Conservation (phyloP, 2,329 filamentous ascomycete genomes). For the Colletotrichum tropicale region DNA sequence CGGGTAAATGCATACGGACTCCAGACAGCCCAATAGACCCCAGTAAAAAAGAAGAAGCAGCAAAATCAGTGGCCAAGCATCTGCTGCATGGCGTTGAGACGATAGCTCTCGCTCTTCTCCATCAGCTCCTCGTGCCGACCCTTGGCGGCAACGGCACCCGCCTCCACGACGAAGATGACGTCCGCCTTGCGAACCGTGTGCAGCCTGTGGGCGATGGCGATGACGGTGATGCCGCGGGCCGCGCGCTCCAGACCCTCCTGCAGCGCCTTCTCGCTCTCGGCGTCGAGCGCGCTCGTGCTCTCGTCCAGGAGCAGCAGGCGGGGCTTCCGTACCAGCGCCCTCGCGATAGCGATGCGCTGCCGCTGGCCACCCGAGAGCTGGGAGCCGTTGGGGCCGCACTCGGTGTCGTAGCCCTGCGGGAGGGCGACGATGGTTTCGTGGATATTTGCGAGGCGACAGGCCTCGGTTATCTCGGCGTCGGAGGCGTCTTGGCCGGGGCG, state of each 20-base stretch:
- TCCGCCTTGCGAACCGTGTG: constrained; percentile 47
- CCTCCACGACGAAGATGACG: constrained; percentile 52
- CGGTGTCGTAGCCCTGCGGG: constrained; percentile 62
- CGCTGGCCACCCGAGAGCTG: constrained; percentile 73
- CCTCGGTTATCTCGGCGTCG: constrained; percentile 56
- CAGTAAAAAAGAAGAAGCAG: neutral
- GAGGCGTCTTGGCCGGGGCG: constrained; percentile 49
- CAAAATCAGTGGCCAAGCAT: constrained; percentile 36
- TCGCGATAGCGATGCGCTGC: constrained; percentile 72
- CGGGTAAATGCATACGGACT: neutral
- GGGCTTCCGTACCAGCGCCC: constrained; percentile 68
- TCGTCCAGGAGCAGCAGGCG: constrained; percentile 73
- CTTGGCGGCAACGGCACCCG: constrained; percentile 54
- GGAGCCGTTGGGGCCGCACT: constrained; percentile 65
- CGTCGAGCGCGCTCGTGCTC: constrained; percentile 71
- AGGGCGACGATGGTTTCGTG: constrained; percentile 61
- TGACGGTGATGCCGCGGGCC: constrained; percentile 41
- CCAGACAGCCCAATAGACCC: neutral
- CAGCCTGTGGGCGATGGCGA: constrained; percentile 50
- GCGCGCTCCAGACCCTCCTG: constrained; percentile 60
- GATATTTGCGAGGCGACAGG: constrained; percentile 62
- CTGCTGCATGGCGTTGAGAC: constrained; percentile 57
- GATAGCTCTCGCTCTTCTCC: constrained; percentile 55
- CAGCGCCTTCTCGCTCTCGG: constrained; percentile 62
- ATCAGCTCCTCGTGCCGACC: constrained; percentile 60